Conservation (phyloP, 352 stramenopile genomes). For the Globisporangium paroecandrum region DNA sequence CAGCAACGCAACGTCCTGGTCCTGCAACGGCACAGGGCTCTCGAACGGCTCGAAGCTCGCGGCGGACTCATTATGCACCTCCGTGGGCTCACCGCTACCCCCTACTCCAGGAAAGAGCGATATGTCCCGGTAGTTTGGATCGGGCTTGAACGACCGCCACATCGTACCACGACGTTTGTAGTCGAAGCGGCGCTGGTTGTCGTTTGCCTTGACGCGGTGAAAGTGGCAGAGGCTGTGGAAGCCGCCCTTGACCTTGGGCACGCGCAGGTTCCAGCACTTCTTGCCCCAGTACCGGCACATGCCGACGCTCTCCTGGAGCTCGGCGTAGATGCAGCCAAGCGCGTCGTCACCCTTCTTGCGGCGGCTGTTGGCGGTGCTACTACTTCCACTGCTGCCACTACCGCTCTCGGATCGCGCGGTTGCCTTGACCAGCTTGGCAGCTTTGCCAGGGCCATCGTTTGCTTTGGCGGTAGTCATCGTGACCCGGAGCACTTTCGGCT, state of each 20-base stretch:
- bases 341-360: conserved; percentile 14
- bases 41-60: conserved; percentile 16
- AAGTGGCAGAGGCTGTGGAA: conserved; percentile 29
- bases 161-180: conserved; percentile 20
- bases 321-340: conserved; percentile 17
- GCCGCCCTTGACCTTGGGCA: conserved; percentile 25
- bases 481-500: neutral
- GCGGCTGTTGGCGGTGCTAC: neutral
- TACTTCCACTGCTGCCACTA: neutral
- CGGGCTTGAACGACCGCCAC: conserved; percentile 11
- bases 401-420: neutral
- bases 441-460: neutral
- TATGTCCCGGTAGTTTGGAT: conserved; percentile 10
- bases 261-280: conserved; percentile 19
- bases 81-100: neutral
- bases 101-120: conserved; percentile 11
- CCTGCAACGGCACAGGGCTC: conserved; percentile 5
- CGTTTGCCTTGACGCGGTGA: conserved; percentile 24
- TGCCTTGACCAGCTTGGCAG: neutral
- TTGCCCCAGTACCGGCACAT: conserved; percentile 26
- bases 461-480: no score
- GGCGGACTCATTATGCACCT: neutral
- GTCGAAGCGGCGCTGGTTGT: conserved; percentile 27
- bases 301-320: conserved; percentile 11
- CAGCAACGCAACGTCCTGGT: conserved; percentile 16